A percentile compares a stretch with the other conserved stretches of the same genome.
Conservation (phyloP, 495 filamentous ascomycete species). For the Chaetomium fimeti region DNA sequence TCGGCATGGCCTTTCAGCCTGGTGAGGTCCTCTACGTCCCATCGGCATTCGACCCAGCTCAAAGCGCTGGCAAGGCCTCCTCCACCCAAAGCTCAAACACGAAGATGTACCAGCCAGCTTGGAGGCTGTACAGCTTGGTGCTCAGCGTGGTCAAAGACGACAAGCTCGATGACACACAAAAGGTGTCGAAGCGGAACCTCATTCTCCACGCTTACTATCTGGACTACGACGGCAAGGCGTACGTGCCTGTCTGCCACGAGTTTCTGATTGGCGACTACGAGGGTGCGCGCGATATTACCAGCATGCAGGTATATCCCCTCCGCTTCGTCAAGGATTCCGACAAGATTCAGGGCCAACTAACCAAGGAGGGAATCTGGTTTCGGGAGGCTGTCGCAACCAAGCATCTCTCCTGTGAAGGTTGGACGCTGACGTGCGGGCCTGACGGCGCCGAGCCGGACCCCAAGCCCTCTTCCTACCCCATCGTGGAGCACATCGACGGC, state of each 20-base stretch:
- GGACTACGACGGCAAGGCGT: slow-evolving; percentile 59
- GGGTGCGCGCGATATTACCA: slow-evolving; percentile 56
- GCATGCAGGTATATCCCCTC: slow-evolving; percentile 56
- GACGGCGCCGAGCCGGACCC: slow-evolving; percentile 27
- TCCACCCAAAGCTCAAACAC: no score
- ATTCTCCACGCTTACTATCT: slow-evolving; percentile 52
- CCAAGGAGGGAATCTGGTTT: slow-evolving; percentile 29
- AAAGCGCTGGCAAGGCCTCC: no score
- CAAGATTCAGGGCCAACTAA: slow-evolving; percentile 28
- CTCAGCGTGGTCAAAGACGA: slow-evolving; percentile 17
- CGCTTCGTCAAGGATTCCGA: slow-evolving; percentile 39
- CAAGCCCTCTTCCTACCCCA: slow-evolving; percentile 13
- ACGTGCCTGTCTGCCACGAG: slow-evolving; percentile 46
- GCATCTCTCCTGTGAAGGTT: slow-evolving; percentile 47
- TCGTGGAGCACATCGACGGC: slow-evolving; percentile 41
- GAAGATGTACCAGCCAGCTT: slow-evolving; percentile 30
- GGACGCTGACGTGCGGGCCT: slow-evolving; percentile 36
- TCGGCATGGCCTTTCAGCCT: slow-evolving; percentile 43
- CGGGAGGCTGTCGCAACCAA: slow-evolving; percentile 47
- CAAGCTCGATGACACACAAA: slow-evolving; percentile 22
- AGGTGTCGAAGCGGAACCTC: slow-evolving; percentile 29
- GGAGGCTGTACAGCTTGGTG: slow-evolving; percentile 34
- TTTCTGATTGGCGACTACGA: slow-evolving; percentile 50
- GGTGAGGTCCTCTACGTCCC: slow-evolving; percentile 40
- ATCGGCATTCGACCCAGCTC: slow-evolving; percentile 24